Base-by-base conservation (phyloP, 495 filamentous ascomycete genomes). In the Platismatia glauca region DNA sequence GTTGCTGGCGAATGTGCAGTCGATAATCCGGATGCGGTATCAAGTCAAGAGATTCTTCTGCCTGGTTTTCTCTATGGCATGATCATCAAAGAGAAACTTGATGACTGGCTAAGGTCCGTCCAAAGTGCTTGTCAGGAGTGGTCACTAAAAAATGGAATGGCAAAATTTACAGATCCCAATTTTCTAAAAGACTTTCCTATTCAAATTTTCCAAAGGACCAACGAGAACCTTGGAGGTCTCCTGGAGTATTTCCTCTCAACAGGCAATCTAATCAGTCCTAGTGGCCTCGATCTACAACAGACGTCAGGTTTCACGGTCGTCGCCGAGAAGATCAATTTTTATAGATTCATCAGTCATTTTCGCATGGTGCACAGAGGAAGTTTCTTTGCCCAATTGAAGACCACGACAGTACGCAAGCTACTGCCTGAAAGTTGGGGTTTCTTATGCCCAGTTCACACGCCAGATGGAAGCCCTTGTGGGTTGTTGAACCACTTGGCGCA, bases 311-410 rank as follows among this genome's bases (percentile, higher is more conserved):
- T 94, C 75, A 95, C 89, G 0, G 89, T 98, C 43, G 93, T 97
- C 60, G 94, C 94, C 6, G 94, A 98, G 74, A 97, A 97, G 80
- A 91, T 97, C 70, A 98, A 98, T 79, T 98, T 97, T 78, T 87
- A 95, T 69, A 89, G 94, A 67, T 98, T 98, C 77, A 95, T 98
- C 76, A 93, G 89, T 77, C 94, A 98, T 72, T 98, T 98, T 80
- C 90, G 94, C 57, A 97, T 96, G 91, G 91, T 98, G 64, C 94
- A 98, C 74, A 82, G 94, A 85, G 94, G 94, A 76, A 94, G 89
- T 74, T 97, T 98, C 83, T 97, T 98, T 74, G 93, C 94, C 12
- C 89, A 97, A 70, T 72, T 98, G 66, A 98, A 97, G 74, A 98
- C 94, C 0, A 98, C 94, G 7, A 93, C 94, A 0, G 94, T 98